These are phyloP conservation scores for Cytospora mali DNA, from an alignment of 2,329 filamentous ascomycete genomes.

Conservation along the genomic window DNA sequence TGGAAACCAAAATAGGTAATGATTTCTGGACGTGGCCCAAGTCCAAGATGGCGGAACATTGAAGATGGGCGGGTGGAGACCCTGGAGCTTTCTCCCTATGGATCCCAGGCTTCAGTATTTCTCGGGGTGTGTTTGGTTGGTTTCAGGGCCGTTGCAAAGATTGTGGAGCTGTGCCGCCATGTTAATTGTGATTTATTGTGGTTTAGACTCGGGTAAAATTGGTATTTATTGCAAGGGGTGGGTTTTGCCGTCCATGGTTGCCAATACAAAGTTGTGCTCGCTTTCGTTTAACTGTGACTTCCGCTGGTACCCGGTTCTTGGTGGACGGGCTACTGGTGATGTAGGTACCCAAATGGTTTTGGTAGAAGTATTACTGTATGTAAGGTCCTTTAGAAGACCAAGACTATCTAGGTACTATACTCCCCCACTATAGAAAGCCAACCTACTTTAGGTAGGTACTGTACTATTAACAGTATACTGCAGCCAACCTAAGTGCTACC, in stretches of 20 bases:
- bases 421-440: no score
- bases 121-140: slow-evolving; percentile 20
- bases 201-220: neutral
- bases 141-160: slow-evolving; percentile 18
- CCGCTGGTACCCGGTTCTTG: slow-evolving; percentile 7
- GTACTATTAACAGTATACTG: no score
- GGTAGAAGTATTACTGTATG: slow-evolving; percentile 5
- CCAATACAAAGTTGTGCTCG: neutral
- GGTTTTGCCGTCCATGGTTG: no score
- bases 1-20: neutral
- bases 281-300: slow-evolving; percentile 9
- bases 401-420: neutral
- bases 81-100: neutral
- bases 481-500: no score
- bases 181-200: no score
- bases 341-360: slow-evolving; percentile 9
- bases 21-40: slow-evolving; percentile 6
- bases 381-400: slow-evolving; percentile 21
- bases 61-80: neutral
- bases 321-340: neutral
- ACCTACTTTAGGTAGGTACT: neutral
- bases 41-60: slow-evolving; percentile 21
- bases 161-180: slow-evolving; percentile 17
- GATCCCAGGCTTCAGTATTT: slow-evolving; percentile 25
- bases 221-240: neutral